Conservation (phyloP, 2,329 filamentous ascomycete genomes). For the Pestalotiopsis fici region DNA sequence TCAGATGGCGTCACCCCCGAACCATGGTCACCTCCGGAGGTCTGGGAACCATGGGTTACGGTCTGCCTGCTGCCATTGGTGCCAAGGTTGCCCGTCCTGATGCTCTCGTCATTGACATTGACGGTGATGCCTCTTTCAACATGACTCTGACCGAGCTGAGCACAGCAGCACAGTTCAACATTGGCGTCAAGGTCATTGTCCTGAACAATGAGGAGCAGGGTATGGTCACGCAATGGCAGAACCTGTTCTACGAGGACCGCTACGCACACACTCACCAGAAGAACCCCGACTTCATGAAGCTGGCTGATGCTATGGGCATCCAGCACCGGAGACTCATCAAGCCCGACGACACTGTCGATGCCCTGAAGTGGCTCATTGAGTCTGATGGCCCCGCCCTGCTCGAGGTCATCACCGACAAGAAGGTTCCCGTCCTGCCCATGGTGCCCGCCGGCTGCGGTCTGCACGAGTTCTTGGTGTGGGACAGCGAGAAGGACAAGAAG, state of each 20-base stretch:
- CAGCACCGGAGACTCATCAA: slow-evolving; percentile 72
- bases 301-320: slow-evolving; percentile 88
- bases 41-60: slow-evolving; percentile 94
- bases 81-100: slow-evolving; percentile 85
- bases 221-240: slow-evolving; percentile 99
- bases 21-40: slow-evolving; percentile 97
- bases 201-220: slow-evolving; percentile 98
- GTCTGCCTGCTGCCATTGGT: slow-evolving; percentile 91
- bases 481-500: slow-evolving; percentile 45
- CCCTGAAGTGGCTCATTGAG: slow-evolving; percentile 85
- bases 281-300: slow-evolving; percentile 95
- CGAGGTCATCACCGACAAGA: slow-evolving; percentile 88
- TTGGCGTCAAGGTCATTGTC: slow-evolving; percentile 91
- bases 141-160: slow-evolving; percentile 97
- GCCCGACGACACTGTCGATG: slow-evolving; percentile 75
- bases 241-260: slow-evolving; percentile 93
- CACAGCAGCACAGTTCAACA: slow-evolving; percentile 93
- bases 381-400: slow-evolving; percentile 89
- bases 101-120: slow-evolving; percentile 89
- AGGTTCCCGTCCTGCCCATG: slow-evolving; percentile 97
- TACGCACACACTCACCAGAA: slow-evolving; percentile 90
- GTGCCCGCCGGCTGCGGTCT: slow-evolving; percentile 84
- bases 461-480: slow-evolving; percentile 91
- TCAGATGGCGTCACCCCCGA: slow-evolving; percentile 87
- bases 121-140: slow-evolving; percentile 98